Evolutionary conservation across 1,284 basidiomycete species (phyloP), one percentile per base, ranked within the genome.

Genomic region (Irpex sp.): DNA sequence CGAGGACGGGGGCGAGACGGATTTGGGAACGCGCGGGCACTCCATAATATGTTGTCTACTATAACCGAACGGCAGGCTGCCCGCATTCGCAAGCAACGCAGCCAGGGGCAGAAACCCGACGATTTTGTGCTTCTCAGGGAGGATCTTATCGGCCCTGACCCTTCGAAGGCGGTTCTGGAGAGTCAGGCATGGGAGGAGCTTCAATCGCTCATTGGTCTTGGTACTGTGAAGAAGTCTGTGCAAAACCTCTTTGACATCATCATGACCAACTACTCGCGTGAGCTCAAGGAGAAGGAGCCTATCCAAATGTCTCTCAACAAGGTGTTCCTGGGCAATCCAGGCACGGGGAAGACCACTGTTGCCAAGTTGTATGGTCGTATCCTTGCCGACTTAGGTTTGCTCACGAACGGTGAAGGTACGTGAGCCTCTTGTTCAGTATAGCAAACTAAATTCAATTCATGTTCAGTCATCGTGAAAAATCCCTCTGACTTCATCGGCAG

Each of bases 291-390:
- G 70, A 75, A 79, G 66, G 76, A 81, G 59, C 85, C 84, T 0
- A 60, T 85, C 11, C 72, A 79, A 61, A 66, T 85, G 4, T 83
- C 85, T 7, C 78, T 89, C 61, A 89, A 89, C 64, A 79, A 84
- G 15, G 83, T 86, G 0, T 87, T 89, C 69, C 68, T 86, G 11
- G 87, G 87, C 1, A 82, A 81, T 1, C 88, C 87, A 1, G 87
- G 87, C 1, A 89, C 87, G 1, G 87, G 87, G 0, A 89, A 89
- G 69, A 89, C 87, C 2, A 83, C 87, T 0, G 87, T 89, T 0
- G 87, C 85, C 1, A 83, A 83, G 66, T 68, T 87, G 15, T 89
- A 89, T 64, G 87, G 87, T 0, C 78, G 79, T 63, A 83, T 89
- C 60, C 72, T 89, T 3, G 79, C 80, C 0, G 85, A 88, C 63